Base-by-base conservation (phyloP, 1,139 yeast species). In the Hansenula sp. region DNA sequence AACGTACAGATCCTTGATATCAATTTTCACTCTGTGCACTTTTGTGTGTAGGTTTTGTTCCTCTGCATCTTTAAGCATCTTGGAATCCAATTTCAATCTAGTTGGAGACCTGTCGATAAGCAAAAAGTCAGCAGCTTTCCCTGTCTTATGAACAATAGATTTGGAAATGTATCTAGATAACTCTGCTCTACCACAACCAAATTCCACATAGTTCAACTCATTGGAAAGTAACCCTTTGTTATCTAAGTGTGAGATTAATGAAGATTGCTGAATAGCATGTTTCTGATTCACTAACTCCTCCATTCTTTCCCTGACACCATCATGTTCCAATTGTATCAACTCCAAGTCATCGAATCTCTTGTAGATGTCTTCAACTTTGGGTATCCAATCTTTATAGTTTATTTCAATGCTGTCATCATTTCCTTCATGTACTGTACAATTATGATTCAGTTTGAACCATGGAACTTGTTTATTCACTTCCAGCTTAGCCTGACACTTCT, bases 181-280 rank as follows among this genome's bases (percentile, higher is more conserved):
- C 59, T 90, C 97, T 1, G 86, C 96, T 48, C 91, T 77, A 0
- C 97, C 97, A 60, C 96, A 86, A 0, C 97, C 97, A 68, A 88
- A 89, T 61, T 90, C 97, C 24, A 86, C 61, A 55, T 81, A 77
- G 41, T 74, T 67, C 34, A 60, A 56, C 5, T 66, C 55, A 3
- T 61, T 40, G 1, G 66, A 64, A 28, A 83, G 63, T 27, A 82
- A 57, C 0, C 62, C 64, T n/a, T 62, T 53, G 4, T 65, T 59
- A 29, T 75, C 70, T 59, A 90, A 63, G 49, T 86, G 86, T 5
- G 89, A 91, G 18, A 87, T 84, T 46, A 90, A 63, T 3, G 95
- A 85, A 0, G 91, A 75, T 59, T 90, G 97, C 60, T 90, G 97
- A 2, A 74, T 61, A 0, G 93, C 85, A 64, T 90, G 97, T 57